Evolutionary conservation across 2,329 filamentous ascomycete genomes (phyloP).

Genomic region (Fusarium succisae): DNA sequence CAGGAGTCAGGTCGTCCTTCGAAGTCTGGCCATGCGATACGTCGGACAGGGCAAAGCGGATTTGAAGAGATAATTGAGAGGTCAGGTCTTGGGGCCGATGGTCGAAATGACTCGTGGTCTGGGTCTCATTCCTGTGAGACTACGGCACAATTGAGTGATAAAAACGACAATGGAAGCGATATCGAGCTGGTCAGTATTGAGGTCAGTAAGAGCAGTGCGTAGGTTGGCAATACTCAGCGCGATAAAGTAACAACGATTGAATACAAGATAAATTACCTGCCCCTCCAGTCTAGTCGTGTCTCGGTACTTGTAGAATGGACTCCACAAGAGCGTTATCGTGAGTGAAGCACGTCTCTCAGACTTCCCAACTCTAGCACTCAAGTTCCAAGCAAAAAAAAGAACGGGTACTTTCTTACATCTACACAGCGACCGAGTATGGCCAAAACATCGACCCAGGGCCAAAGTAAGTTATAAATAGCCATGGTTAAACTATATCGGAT

Average conservation of each 20-base stretch:
- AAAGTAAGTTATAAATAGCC: too few relatives aligned
- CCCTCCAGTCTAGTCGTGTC: too few relatives aligned
- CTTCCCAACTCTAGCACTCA: too few relatives aligned
- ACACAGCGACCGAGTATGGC: too few relatives aligned
- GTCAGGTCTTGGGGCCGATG: not conserved
- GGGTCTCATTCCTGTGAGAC: not conserved
- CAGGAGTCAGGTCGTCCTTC: not conserved
- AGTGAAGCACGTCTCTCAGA: too few relatives aligned
- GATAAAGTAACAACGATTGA: accelerated
- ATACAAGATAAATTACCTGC: not conserved
- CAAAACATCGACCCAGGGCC: too few relatives aligned
- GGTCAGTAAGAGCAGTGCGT: accelerated
- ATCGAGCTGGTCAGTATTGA: not conserved
- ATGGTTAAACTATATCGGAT: too few relatives aligned
- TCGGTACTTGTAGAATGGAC: too few relatives aligned
- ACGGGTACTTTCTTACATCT: too few relatives aligned
- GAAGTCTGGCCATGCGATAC: not conserved
- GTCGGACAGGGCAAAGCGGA: not conserved
- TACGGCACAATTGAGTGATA: not conserved
- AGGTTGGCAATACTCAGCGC: not conserved
- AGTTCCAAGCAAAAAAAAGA: too few relatives aligned
- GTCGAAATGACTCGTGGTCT: not conserved
- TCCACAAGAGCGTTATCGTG: too few relatives aligned
- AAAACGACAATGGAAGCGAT: slow-evolving; percentile 12
- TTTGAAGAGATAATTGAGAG: slow-evolving; percentile 27